A percentile compares a stretch with the other conserved stretches of the same genome.
Evolutionary conservation across 306 rosid genomes (phyloP).

Genomic region (Corylus avellana): DNA sequence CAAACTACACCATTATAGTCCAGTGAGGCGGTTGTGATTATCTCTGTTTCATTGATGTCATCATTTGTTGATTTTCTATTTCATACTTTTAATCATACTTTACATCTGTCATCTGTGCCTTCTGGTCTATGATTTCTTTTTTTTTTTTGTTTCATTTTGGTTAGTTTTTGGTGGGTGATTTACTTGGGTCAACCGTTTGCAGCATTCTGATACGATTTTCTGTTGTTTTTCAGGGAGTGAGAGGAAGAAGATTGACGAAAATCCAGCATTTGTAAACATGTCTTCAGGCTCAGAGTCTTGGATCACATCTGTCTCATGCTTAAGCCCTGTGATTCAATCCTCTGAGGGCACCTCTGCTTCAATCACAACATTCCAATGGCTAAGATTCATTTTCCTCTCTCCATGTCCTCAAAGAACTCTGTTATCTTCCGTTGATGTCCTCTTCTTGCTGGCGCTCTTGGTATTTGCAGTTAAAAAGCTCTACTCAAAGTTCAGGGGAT

Average conservation of each 20-base stretch:
- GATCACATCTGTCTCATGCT: conserved; percentile 63
- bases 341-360: conserved; percentile 37
- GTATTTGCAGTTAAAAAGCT: conserved; percentile 55
- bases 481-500: conserved; percentile 35
- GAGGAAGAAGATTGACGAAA: conserved; percentile 5
- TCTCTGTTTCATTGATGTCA: background rate
- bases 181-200: background rate
- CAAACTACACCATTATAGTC: background rate
- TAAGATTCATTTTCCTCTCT: conserved; percentile 68
- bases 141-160: too few species aligned
- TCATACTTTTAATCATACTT: background rate
- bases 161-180: background rate
- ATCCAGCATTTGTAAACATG: conserved; percentile 37
- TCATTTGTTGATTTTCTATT: background rate
- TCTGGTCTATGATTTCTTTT: background rate
- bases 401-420: conserved; percentile 92
- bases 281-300: conserved; percentile 36
- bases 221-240: conserved; percentile 13
- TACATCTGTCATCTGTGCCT: background rate
- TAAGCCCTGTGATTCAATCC: conserved; percentile 39
- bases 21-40: background rate
- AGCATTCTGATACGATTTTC: background rate
- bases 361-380: conserved; percentile 48
- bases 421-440: conserved; percentile 44
- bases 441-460: conserved; percentile 53